Evolutionary conservation across 2,329 filamentous ascomycete species (phyloP).

Genomic region (Plectosphaerella cucumerina): DNA sequence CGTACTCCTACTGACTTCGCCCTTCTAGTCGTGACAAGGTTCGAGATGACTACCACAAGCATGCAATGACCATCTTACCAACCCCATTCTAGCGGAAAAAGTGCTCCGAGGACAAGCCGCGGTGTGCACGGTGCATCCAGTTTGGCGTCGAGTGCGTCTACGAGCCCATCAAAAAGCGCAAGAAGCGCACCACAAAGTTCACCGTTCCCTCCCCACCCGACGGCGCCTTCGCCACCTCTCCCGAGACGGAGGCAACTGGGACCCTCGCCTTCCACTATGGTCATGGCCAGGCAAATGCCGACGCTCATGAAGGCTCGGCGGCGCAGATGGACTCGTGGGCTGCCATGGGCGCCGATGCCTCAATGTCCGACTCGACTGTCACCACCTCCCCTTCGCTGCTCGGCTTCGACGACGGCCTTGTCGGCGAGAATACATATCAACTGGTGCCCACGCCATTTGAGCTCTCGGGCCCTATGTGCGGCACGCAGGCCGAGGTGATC

Average conservation of each 20-base stretch:
- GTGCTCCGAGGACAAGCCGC: slow-evolving; percentile 12
- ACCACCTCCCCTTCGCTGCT: slow-evolving; percentile 1
- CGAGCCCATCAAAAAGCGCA: slow-evolving; percentile 13
- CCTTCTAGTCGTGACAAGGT: slow-evolving; percentile 11
- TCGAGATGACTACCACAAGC: neutral
- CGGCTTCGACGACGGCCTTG: neutral
- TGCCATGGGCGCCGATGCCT: neutral
- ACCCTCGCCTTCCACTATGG: neutral
- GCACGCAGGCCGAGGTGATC: slow-evolving; percentile 1
- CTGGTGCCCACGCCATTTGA: neutral
- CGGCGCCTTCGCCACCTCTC: neutral
- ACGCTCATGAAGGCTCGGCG: neutral
- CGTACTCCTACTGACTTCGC: slow-evolving; percentile 1
- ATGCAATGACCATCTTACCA: neutral
- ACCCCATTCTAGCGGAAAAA: slow-evolving; percentile 9
- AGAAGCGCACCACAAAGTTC: slow-evolving; percentile 8
- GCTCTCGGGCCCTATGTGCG: neutral
- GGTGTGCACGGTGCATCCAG: slow-evolving; percentile 11
- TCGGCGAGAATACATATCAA: slow-evolving; percentile 1
- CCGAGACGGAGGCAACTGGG: neutral
- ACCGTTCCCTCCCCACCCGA: slow-evolving; percentile 1
- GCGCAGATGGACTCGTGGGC: neutral
- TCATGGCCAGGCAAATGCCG: neutral
- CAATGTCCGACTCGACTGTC: slow-evolving; percentile 1
- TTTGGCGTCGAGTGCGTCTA: slow-evolving; percentile 10